Percentiles rank a stretch among this genome's conserved stretches.
Conservation (phyloP, 192 early-diverging fungal species). For the Pilobolus umbonatus region DNA sequence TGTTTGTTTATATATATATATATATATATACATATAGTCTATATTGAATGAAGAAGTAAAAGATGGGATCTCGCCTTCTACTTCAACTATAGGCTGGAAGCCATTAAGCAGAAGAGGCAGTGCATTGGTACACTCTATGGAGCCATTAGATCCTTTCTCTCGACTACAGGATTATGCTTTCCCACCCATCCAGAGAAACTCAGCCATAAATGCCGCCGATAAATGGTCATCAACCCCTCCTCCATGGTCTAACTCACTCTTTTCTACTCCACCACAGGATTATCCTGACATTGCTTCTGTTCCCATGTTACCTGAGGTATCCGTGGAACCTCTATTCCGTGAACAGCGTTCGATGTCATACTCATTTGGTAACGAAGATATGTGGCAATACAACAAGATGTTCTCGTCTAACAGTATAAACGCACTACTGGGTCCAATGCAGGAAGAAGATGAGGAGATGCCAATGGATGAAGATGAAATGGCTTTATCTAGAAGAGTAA, state of each 20-base stretch:
- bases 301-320: slow-evolving; percentile 34
- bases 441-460: slow-evolving; percentile 28
- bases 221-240: background rate
- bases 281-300: slow-evolving; percentile 26
- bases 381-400: slow-evolving; percentile 24
- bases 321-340: slow-evolving; percentile 37
- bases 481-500: slow-evolving; percentile 35
- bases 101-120: background rate
- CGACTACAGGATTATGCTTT: slow-evolving; percentile 8
- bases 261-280: background rate
- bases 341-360: slow-evolving; percentile 54
- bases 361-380: slow-evolving; percentile 43
- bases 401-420: slow-evolving; percentile 14
- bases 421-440: slow-evolving; percentile 17
- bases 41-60: slow-evolving; percentile 4
- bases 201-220: slow-evolving; percentile 9
- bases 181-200: slow-evolving; percentile 6
- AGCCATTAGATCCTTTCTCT: background rate
- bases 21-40: too few species aligned
- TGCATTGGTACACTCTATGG: background rate
- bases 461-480: slow-evolving; percentile 38
- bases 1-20: too few species aligned
- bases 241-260: background rate
- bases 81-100: background rate
- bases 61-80: too few species aligned